These are phyloP conservation scores for Dactylellina leptospora DNA, from an alignment of 2,329 filamentous ascomycete species.

Conservation along the genomic window DNA sequence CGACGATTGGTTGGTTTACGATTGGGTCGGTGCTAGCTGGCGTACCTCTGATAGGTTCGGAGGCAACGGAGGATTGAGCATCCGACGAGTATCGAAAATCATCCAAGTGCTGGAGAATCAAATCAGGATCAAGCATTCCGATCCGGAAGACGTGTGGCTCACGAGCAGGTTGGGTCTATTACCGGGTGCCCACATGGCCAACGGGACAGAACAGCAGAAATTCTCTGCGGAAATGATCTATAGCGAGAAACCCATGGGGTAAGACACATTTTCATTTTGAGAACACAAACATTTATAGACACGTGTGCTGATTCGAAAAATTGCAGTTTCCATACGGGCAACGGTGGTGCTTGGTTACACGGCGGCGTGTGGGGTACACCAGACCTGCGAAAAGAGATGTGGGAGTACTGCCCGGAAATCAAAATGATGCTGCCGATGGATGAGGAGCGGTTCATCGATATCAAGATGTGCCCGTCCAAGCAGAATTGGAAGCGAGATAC, in stretches of 20 bases:
- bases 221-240: slow-evolving; percentile 66
- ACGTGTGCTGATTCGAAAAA: background rate
- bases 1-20: slow-evolving; percentile 66
- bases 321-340: slow-evolving; percentile 58
- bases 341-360: slow-evolving; percentile 64
- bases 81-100: slow-evolving; percentile 67
- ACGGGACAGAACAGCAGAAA: slow-evolving; percentile 64
- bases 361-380: slow-evolving; percentile 65
- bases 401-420: slow-evolving; percentile 69
- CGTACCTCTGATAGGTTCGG: slow-evolving; percentile 61
- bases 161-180: slow-evolving; percentile 65
- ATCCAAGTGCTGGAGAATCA: slow-evolving; percentile 66
- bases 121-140: slow-evolving; percentile 61
- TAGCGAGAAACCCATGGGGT: slow-evolving; percentile 68
- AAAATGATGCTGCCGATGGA: slow-evolving; percentile 69
- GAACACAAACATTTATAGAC: background rate
- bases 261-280: slow-evolving; percentile 56
- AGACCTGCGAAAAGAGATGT: slow-evolving; percentile 65
- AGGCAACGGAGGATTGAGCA: slow-evolving; percentile 66
- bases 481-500: slow-evolving; percentile 63
- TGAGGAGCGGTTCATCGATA: slow-evolving; percentile 61
- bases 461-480: slow-evolving; percentile 64
- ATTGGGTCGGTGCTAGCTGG: slow-evolving; percentile 68
- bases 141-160: slow-evolving; percentile 69
- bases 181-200: slow-evolving; percentile 65